These are phyloP conservation scores for Dothistroma pini DNA, from an alignment of 2,329 filamentous ascomycete species.

Conservation along the genomic window DNA sequence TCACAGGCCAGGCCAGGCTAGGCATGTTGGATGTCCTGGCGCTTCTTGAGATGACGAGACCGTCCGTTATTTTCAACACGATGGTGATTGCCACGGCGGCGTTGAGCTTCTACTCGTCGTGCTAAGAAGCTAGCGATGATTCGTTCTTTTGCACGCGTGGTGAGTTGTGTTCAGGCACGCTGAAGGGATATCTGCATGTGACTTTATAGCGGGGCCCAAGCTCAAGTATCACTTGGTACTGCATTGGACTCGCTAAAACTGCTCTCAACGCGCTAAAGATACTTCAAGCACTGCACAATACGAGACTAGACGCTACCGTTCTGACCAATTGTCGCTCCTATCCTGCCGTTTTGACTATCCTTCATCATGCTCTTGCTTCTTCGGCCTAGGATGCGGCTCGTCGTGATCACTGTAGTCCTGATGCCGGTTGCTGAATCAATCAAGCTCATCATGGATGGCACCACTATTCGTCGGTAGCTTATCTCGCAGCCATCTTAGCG, in stretches of 20 bases:
- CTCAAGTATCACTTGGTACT: not conserved
- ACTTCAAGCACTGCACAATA: not conserved
- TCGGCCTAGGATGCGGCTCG: not conserved
- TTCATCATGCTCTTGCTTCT: not conserved
- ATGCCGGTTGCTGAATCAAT: not conserved
- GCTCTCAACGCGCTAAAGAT: not conserved
- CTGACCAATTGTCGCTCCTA: not conserved
- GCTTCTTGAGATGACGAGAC: not conserved
- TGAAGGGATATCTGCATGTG: not conserved
- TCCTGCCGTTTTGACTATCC: not conserved
- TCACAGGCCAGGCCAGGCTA: no score
- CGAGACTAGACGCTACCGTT: not conserved
- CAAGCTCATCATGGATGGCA: slow-evolving; percentile 25
- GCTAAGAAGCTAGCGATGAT: not conserved
- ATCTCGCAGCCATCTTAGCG: slow-evolving; percentile 75
- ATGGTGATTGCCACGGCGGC: not conserved
- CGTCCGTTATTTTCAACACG: not conserved
- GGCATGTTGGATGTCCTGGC: not conserved
- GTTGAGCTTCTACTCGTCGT: not conserved
- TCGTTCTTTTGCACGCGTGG: not conserved
- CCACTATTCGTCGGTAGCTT: slow-evolving; percentile 19
- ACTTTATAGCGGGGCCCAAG: not conserved
- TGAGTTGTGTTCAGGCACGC: no score
- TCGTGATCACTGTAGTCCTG: not conserved
- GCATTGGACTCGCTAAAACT: not conserved